Evolutionary conservation across 208 protist species (phyloP).

Genomic region (Strigomonas culicis): DNA sequence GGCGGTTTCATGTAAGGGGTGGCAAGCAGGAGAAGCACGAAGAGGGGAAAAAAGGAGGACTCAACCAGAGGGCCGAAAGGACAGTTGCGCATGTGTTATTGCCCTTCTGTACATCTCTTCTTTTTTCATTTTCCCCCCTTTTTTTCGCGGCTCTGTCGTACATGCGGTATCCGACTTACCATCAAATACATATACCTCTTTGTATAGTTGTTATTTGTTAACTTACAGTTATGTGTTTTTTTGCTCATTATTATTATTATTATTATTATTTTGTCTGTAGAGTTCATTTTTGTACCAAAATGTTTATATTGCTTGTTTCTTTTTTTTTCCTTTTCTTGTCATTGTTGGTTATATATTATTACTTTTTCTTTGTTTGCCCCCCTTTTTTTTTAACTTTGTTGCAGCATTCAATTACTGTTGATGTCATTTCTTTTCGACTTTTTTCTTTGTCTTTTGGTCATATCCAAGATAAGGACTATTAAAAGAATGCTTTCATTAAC

Average conservation of each 20-base stretch:
- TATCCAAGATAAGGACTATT: not conserved
- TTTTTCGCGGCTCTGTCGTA: constrained; percentile 3
- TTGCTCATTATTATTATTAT: not conserved
- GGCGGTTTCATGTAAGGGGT: constrained; percentile 5
- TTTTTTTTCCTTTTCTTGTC: constrained; percentile 13
- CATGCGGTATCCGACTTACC: not conserved
- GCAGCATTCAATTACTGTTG: not conserved
- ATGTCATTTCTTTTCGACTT: constrained; percentile 6
- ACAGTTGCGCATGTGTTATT: not conserved
- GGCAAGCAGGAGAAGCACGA: not conserved
- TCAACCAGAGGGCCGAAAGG: not conserved
- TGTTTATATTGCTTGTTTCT: constrained; percentile 5
- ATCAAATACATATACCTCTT: not conserved
- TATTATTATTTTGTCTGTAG: not conserved
- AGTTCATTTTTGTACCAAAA: not conserved
- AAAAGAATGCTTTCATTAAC: constrained; percentile 1
- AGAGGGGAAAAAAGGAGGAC: constrained; percentile 8
- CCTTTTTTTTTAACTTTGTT: constrained; percentile 14
- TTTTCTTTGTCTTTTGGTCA: constrained; percentile 16
- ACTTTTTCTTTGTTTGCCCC: constrained; percentile 11
- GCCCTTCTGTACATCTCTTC: not conserved
- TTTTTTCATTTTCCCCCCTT: constrained; percentile 6
- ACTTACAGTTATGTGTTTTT: not conserved
- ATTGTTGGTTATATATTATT: constrained; percentile 3
- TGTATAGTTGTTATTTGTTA: constrained; percentile 4